Evolutionary conservation across 176 grass and related monocot genomes (phyloP).

Genomic region (Secale cereale): DNA sequence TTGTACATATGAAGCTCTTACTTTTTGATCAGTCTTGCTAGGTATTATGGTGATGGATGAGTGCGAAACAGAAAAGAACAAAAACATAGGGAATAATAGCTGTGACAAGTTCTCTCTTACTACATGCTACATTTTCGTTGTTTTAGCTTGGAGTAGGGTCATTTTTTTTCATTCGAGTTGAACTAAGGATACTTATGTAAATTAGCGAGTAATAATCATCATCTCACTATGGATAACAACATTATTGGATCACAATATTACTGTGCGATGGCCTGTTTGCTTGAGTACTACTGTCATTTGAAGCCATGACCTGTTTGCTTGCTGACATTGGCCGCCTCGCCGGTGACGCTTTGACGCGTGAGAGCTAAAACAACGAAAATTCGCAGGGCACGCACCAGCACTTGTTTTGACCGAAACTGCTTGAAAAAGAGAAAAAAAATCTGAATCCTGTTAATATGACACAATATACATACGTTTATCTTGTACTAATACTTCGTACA

Average conservation of each 20-base stretch:
- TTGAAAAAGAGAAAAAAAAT: too few species aligned
- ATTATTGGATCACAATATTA: neutral
- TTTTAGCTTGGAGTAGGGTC: neutral
- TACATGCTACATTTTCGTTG: too few species aligned
- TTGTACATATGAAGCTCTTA: constrained; percentile 41
- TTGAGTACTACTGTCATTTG: neutral
- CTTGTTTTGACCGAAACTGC: too few species aligned
- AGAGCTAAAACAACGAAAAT: too few species aligned
- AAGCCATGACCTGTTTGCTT: neutral
- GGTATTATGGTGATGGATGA: constrained; percentile 7
- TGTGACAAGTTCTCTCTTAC: neutral
- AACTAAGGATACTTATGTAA: neutral
- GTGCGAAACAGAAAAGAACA: neutral
- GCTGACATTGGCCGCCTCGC: neutral
- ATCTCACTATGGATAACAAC: neutral
- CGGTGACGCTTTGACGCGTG: neutral
- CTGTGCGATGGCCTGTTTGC: neutral
- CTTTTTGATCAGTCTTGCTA: neutral
- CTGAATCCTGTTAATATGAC: too few species aligned
- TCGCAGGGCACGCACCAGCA: too few species aligned
- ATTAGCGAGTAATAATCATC: neutral
- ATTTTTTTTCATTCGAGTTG: neutral
- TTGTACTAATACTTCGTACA: too few species aligned
- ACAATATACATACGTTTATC: too few species aligned
- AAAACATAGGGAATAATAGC: neutral